Base-by-base conservation (phyloP, 495 filamentous ascomycete species). In the Hypoxylon cercidicola region DNA sequence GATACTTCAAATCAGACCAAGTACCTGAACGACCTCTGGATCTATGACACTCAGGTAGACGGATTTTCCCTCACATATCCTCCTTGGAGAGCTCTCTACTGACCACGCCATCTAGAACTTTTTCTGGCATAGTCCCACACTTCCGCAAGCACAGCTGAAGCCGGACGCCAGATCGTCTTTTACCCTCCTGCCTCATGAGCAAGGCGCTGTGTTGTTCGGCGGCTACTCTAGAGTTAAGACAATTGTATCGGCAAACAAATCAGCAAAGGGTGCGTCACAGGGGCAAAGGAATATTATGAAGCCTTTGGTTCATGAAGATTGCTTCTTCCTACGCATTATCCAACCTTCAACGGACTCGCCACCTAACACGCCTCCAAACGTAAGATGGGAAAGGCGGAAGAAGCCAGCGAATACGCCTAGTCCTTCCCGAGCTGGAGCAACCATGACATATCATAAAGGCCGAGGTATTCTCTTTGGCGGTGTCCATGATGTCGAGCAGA, bases 391-490 rank as follows among this genome's bases (percentile, higher is more conserved):
- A 76, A 85, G 88, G 37, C 82, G 95, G 52, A 99, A 98, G 82
- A 90, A 89, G 78, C 93, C 95, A 18, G 92, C 89, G 4, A 99
- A 98, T 70, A 72, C 90, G 13, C 95, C 95, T 0, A 92, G 87
- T 64, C 95, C 95, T 4, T 59, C 90, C 1, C 85, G 94, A 20
- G 93, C 92, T 1, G 95, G 95, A 46, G 85, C 90, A 13, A 97
- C 93, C 1, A 97, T 97, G 92, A 85, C 91, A 0, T 89, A 88
- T 71, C 95, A 98, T 74, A 93, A 93, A 74, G 93, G 95, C 1
- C 86, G 95, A 59, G 95, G 95, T 1, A 92, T 99, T 60, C 77
- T 89, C 74, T 99, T 99, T 69, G 95, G 95, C 37, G 95, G 95
- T 55, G 95, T 99, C 5, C 90, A 96, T 60, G 95, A 98, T 69